Base-by-base conservation (phyloP, 306 rosid species). In the Canavalia gladiata region DNA sequence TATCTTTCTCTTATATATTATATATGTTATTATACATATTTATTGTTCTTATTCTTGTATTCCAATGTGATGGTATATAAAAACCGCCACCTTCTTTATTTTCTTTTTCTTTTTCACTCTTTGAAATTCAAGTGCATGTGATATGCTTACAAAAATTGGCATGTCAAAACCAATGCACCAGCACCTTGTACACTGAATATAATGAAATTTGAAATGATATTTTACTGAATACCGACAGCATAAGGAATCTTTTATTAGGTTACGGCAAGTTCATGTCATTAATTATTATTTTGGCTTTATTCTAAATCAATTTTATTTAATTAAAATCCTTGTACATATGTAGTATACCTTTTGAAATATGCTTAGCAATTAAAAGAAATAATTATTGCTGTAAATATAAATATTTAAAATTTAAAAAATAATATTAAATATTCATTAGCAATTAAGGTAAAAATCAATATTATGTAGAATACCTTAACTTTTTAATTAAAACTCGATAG, bases 221-320 rank as follows among this genome's bases (percentile, higher is more conserved):
- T 74, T 58, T 7, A 39, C 37, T 29, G 50, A 39, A 35, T 41
- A 28, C 2, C 12, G n/a, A 9, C 9, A 18, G 50, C 28, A 0
- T 29, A 8, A 30, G 59, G 62, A 76, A 63, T 34, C 28, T 34
- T 57, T 58, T 34, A 35, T 7, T 63, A 13, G 28, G 68, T 60
- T 47, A 33, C 46, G 46, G 11, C 70, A 46, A 13, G 47, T 28
- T 60, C 46, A 31, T 59, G 9, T 30, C 5, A 75, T 59, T 45
- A 60, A 6, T n/a, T 64, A 31, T 12, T 42, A 33, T 60, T 37
- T 10, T 7, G 37, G 39, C 4, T 18, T 59, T 43, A 74, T 5
- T 11, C 12, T 39, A 42, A 43, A 74, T 74, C 28, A 41, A 57
- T 29, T 42, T 25, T 31, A 74, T 30, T 45, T 75, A 60, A 59